Conservation (phyloP, 1,284 basidiomycete species). For the Pisolithus thermaeus region DNA sequence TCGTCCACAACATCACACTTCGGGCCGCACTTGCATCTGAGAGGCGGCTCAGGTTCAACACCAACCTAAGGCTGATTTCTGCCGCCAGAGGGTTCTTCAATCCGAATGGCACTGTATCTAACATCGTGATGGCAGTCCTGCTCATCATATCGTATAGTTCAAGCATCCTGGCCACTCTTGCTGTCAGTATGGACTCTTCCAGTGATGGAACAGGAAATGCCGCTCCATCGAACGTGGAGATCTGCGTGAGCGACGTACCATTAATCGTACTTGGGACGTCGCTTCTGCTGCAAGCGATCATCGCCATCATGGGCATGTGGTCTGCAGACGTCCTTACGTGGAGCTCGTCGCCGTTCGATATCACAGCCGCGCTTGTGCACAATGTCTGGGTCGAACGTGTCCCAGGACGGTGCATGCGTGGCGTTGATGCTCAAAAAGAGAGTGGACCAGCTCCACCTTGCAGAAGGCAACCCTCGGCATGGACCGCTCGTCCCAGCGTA, state of each 20-base stretch:
- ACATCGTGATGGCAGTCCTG: slow-evolving; percentile 21
- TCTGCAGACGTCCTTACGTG: slow-evolving; percentile 23
- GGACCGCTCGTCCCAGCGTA: slow-evolving; percentile 20
- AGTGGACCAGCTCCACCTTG: slow-evolving; percentile 12
- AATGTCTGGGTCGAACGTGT: slow-evolving; percentile 17
- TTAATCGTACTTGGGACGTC: slow-evolving; percentile 23
- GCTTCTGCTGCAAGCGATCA: slow-evolving; percentile 17
- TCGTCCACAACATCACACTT: slow-evolving; percentile 23
- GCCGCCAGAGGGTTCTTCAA: slow-evolving; percentile 12
- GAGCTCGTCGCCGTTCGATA: slow-evolving; percentile 30
- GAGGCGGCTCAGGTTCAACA: slow-evolving; percentile 24
- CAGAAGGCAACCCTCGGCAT: slow-evolving; percentile 22
- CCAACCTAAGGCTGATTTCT: slow-evolving; percentile 27
- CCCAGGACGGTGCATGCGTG: slow-evolving; percentile 18
- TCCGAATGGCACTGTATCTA: slow-evolving; percentile 21
- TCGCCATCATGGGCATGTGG: slow-evolving; percentile 18
- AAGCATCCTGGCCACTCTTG: slow-evolving; percentile 18
- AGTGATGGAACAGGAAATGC: slow-evolving; percentile 1
- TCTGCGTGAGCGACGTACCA: slow-evolving; percentile 23
- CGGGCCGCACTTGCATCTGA: slow-evolving; percentile 24
- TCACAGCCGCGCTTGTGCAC: slow-evolving; percentile 26
- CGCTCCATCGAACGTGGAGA: background rate
- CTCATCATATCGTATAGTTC: slow-evolving; percentile 26
- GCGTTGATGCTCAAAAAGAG: slow-evolving; percentile 7
- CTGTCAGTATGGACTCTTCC: slow-evolving; percentile 9